Evolutionary conservation across 192 early-diverging fungal genomes (phyloP).

Genomic region (Chytriomyces sp.): DNA sequence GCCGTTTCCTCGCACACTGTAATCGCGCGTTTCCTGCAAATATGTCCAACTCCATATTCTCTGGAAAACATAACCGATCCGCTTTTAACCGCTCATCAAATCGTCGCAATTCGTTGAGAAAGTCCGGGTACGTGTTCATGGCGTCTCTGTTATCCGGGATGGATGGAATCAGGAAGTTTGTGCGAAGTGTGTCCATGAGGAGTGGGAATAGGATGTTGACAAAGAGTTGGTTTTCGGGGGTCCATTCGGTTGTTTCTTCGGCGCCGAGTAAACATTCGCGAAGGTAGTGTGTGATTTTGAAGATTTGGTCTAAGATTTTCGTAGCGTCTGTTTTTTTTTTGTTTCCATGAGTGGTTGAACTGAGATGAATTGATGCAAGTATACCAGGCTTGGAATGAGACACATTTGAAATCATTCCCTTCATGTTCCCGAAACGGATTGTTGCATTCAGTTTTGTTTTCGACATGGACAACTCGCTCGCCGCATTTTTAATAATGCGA

Average conservation of each 20-base stretch:
- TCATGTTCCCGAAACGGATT: slow-evolving; percentile 10
- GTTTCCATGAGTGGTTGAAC: background rate
- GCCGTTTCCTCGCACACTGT: slow-evolving; percentile 27
- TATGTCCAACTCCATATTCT: slow-evolving; percentile 6
- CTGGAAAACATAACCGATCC: slow-evolving; percentile 5
- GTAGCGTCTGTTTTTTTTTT: background rate
- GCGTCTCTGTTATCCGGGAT: slow-evolving; percentile 27
- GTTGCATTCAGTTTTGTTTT: slow-evolving; percentile 13
- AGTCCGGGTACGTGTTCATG: slow-evolving; percentile 13
- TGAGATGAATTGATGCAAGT: background rate
- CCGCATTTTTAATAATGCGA: slow-evolving; percentile 9
- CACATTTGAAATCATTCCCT: background rate
- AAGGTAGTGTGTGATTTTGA: slow-evolving; percentile 6
- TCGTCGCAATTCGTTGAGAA: background rate
- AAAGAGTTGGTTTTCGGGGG: slow-evolving; percentile 30
- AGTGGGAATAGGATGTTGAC: slow-evolving; percentile 10
- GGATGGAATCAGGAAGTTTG: background rate
- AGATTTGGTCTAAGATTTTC: slow-evolving; percentile 12
- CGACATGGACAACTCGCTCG: background rate
- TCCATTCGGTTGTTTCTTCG: slow-evolving; percentile 16
- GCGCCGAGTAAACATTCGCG: slow-evolving; percentile 23
- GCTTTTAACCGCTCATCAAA: slow-evolving; percentile 16
- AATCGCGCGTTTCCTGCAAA: slow-evolving; percentile 16
- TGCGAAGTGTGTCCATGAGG: background rate
- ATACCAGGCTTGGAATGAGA: background rate